Conservation (phyloP, 345 rosid genomes). For the Viola odorata region DNA sequence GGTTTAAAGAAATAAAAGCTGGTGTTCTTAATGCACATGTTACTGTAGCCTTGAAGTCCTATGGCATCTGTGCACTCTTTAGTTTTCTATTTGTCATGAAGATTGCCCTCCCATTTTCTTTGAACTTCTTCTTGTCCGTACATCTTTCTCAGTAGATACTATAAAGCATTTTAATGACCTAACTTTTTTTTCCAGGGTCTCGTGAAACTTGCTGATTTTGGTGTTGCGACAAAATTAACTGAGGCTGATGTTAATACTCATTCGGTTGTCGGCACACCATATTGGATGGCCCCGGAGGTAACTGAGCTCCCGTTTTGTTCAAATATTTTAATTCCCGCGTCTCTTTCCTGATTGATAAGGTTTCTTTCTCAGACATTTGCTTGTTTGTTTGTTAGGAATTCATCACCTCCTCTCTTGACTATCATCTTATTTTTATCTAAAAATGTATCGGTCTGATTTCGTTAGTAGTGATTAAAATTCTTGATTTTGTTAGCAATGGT, state of each 20-base stretch:
- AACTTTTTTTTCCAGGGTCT: slow-evolving; percentile 58
- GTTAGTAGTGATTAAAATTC: no score
- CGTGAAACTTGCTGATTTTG: slow-evolving; percentile 99
- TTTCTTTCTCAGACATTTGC: background rate
- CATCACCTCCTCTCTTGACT: no score
- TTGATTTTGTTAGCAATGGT: background rate
- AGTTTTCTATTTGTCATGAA: background rate
- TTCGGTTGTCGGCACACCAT: slow-evolving; percentile 97
- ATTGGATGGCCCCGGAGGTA: slow-evolving; percentile 99
- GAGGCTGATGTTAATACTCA: slow-evolving; percentile 98
- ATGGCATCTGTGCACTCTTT: background rate
- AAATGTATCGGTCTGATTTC: no score
- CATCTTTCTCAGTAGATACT: background rate
- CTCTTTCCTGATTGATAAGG: slow-evolving; percentile 3
- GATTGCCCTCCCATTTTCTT: background rate
- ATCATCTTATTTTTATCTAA: no score
- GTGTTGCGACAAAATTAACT: slow-evolving; percentile 96
- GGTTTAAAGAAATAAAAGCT: no score
- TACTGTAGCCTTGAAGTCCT: background rate
- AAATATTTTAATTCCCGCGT: background rate
- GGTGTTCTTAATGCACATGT: no score
- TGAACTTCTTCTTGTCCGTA: background rate
- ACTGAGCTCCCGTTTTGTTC: slow-evolving; percentile 7
- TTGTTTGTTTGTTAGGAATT: no score
- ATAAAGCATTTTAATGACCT: slow-evolving; percentile 12